A percentile compares a stretch with the other conserved stretches of the same genome.
These are phyloP conservation scores for Hypericum perforatum DNA, from an alignment of 345 rosid species.

Conservation along the genomic window DNA sequence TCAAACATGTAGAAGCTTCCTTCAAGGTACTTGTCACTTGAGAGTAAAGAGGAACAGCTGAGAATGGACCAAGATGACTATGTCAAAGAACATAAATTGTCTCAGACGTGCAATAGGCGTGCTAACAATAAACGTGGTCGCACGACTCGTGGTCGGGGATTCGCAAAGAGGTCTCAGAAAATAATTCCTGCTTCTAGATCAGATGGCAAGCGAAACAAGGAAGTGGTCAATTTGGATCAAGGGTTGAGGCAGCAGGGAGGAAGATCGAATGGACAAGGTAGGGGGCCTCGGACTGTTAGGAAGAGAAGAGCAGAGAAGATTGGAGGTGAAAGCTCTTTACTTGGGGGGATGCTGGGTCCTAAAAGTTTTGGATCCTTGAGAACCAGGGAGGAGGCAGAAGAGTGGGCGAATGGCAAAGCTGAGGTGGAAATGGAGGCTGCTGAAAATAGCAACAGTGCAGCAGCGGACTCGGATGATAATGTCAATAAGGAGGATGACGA, in stretches of 20 bases:
- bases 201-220: slow-evolving; percentile 33
- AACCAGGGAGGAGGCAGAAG: slow-evolving; percentile 14
- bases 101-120: slow-evolving; percentile 24
- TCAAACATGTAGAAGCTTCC: too few species aligned
- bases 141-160: slow-evolving; percentile 29
- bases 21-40: too few species aligned
- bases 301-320: slow-evolving; percentile 31
- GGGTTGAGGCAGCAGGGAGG: slow-evolving; percentile 31
- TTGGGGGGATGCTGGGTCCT: slow-evolving; percentile 10
- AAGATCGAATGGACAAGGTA: slow-evolving; percentile 34
- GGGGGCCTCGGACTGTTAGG: slow-evolving; percentile 42
- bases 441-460: slow-evolving; percentile 52
- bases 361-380: slow-evolving; percentile 17
- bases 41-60: too few species aligned
- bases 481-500: slow-evolving; percentile 39
- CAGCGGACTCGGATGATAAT: slow-evolving; percentile 39
- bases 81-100: slow-evolving; percentile 43
- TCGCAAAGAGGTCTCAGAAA: slow-evolving; percentile 15
- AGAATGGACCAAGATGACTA: too few species aligned
- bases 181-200: slow-evolving; percentile 24
- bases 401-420: slow-evolving; percentile 29
- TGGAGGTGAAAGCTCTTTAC: slow-evolving; percentile 18
- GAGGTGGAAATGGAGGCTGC: slow-evolving; percentile 27
- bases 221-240: slow-evolving; percentile 13
- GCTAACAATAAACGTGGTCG: slow-evolving; percentile 37